Evolutionary conservation across 2,329 filamentous ascomycete genomes (phyloP).

Genomic region (Sordariomycetes sp.): DNA sequence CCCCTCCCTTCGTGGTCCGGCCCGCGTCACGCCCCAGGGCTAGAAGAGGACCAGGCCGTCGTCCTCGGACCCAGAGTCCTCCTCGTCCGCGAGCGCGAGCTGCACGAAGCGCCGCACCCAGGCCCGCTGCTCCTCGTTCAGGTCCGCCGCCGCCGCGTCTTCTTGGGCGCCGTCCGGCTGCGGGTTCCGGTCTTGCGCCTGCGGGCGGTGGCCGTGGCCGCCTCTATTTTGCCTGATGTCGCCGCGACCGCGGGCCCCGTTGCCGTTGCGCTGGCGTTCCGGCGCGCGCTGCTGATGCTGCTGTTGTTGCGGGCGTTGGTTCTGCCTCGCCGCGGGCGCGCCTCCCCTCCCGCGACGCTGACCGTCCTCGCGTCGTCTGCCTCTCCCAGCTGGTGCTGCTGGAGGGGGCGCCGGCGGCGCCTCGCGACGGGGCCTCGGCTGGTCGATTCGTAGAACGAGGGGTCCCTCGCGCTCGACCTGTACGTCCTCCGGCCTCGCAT

Average conservation of each 20-base stretch:
- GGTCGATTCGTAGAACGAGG: slow-evolving; percentile 41
- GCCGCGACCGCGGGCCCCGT: neutral
- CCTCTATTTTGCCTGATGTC: neutral
- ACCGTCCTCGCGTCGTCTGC: neutral
- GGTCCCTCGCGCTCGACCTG: slow-evolving; percentile 44
- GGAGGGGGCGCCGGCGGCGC: neutral
- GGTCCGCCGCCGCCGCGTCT: slow-evolving; percentile 14
- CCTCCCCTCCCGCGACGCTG: neutral
- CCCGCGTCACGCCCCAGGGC: neutral
- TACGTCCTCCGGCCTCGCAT: neutral
- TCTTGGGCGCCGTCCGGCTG: neutral
- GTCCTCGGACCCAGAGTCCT: slow-evolving; percentile 33
- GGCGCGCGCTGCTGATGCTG: neutral
- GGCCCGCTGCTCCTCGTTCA: slow-evolving; percentile 35
- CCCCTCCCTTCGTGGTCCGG: too few relatives aligned
- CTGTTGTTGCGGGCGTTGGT: slow-evolving; percentile 8
- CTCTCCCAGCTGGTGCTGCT: neutral
- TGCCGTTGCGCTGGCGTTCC: neutral
- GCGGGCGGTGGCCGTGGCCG: neutral
- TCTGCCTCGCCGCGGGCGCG: neutral
- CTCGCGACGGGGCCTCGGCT: slow-evolving; percentile 17
- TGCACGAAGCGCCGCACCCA: slow-evolving; percentile 45
- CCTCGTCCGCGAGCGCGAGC: slow-evolving; percentile 40
- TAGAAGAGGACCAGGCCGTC: slow-evolving; percentile 12
- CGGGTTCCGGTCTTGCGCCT: neutral